Evolutionary conservation across 345 rosid genomes (phyloP), one percentile per base, ranked within the genome.

Genomic region (Clausena lansium): DNA sequence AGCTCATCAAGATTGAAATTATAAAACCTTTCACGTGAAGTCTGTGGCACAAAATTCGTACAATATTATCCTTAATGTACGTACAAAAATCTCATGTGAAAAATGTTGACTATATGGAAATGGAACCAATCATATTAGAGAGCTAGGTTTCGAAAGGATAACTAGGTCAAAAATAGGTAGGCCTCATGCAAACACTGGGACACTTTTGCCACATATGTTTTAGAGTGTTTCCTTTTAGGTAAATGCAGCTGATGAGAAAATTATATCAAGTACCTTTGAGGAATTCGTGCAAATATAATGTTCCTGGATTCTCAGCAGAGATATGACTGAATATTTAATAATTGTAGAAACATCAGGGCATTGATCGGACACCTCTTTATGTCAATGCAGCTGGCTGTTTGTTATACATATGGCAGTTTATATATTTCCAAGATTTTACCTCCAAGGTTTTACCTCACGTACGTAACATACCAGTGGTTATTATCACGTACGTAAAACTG

Each of bases 271-370:
- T 41, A 64, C 28, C 52, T 36, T 4, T 69, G 24, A 69, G 7
- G 41, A 38, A 38, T 30, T 74, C 19, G 54, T 39, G 55, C 45
- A 25, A 20, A n/a, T 35, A 13, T 45, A 45, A 45, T 45, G 78
- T 77, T 62, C 65, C 78, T 64, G 30, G 66, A 25, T 67, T 11
- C 61, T 70, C 33, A 75, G 39, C 79, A 45, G 74, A 78, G 50
- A 45, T 38, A 33, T 74, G 78, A 69, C 77, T 22, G 25, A 38
- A 19, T 64, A 32, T 30, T 30, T 22, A 70, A 82, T 78, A 63
- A 78, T 78, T 75, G 57, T 55, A 39, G 5, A 38, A 68, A 73
- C 78, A 36, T 61, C 8, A 52, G 22, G 67, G 65, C 62, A 59
- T 32, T 63, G 63, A 58, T 74, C 20, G 50, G 75, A 69, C 67